Conservation (phyloP, 164 flowering plant genomes). For the Vitis amurensis region DNA sequence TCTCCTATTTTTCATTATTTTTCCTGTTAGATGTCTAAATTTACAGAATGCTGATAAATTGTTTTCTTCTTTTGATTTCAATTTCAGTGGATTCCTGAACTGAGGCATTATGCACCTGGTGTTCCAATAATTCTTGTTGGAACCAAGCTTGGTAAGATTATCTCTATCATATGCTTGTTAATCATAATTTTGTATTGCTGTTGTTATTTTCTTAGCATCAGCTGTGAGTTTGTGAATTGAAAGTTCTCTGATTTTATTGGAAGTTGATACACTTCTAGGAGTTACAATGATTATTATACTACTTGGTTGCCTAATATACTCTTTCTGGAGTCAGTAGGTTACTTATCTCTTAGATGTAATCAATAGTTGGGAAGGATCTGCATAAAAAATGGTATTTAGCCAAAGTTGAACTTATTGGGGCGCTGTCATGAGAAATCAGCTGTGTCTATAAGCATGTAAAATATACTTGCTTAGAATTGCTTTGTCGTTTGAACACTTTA, state of each 20-base stretch:
- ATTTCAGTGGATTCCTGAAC: constrained; percentile 69
- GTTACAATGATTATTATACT: neutral
- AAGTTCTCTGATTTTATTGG: neutral
- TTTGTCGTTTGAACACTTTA: neutral
- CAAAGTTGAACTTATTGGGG: neutral
- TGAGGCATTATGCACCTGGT: constrained; percentile 72
- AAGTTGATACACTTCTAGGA: neutral
- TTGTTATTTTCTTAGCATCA: neutral
- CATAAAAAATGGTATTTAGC: too few relatives aligned
- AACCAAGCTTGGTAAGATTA: constrained; percentile 55
- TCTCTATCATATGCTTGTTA: neutral
- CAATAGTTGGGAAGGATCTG: neutral
- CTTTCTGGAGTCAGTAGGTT: neutral
- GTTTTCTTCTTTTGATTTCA: constrained; percentile 6
- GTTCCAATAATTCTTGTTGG: constrained; percentile 74
- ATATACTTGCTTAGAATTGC: neutral
- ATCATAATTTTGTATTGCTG: neutral
- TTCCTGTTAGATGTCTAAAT: neutral
- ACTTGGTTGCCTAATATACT: neutral
- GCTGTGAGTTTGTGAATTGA: neutral
- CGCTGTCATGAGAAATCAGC: neutral
- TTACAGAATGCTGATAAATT: constrained; percentile 5
- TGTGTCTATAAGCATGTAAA: neutral
- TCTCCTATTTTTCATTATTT: neutral
- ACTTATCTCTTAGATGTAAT: neutral